Evolutionary conservation across 768 basidiomycete species (phyloP), one percentile per base, ranked within the genome.

Genomic region (Galerina sulciceps): DNA sequence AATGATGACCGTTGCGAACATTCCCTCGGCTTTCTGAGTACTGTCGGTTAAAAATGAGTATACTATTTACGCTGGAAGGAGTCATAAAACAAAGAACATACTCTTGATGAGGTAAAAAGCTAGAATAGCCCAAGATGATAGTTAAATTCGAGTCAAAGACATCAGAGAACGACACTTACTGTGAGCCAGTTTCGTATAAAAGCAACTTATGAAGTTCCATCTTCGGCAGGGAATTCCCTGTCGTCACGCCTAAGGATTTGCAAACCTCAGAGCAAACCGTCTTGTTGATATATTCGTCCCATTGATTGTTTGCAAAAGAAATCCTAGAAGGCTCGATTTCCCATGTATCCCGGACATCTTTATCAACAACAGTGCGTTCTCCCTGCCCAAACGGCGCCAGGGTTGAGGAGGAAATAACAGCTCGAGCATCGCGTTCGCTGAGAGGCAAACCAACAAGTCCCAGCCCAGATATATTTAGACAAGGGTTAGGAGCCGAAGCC

Each of bases 1-100:
- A 22, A 85, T 67, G 46, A 83, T 70, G 20, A 82, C 67, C 0
- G 83, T 81, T 10, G 83, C 83, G 58, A 85, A 83, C 79, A 82
- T 83, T 2, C 78, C 80, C 26, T 74, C 58, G 1, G 71, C 70
- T 63, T 82, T 81, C 53, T 79, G 79, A 1, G 81, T 82, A 54
- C 81, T 82, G 44, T n/a, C n/a, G n/a, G n/a, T n/a, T n/a, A n/a
- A 10, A 41, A 44, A 22, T 41, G 10, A 23, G 37, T 26, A 37
- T 1, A 37, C 42, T 34, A 58, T 23, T 26, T 22, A 22, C 4
- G n/a, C n/a, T n/a, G n/a, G 44, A 51, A 13, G n/a, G 26, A 23
- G 10, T 2, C 35, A 22, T 11, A 53, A 38, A 18, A 6, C 26
- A n/a, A 18, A 46, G 17, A 15, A 66, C 79, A 36, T 62, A 82